Evolutionary conservation across 495 filamentous ascomycete genomes (phyloP).

Genomic region (Neurospora sp.): DNA sequence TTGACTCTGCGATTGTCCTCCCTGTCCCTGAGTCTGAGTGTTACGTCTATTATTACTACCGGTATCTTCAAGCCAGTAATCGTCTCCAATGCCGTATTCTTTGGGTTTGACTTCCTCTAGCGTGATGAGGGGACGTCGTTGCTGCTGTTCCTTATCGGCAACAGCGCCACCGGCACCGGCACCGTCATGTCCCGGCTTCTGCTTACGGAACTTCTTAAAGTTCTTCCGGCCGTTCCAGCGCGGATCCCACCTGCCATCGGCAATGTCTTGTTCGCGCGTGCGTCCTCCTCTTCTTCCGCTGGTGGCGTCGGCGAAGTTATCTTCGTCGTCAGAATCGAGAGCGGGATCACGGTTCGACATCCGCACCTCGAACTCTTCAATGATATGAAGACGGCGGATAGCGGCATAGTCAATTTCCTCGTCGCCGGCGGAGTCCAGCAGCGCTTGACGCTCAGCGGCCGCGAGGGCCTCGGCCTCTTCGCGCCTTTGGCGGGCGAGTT

Average conservation of each 20-base stretch:
- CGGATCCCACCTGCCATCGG: slow-evolving; percentile 69
- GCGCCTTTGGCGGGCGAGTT: slow-evolving; percentile 55
- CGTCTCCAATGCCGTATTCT: slow-evolving; percentile 75
- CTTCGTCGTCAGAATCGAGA: not conserved
- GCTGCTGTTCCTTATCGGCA: not conserved
- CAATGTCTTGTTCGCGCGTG: slow-evolving; percentile 36
- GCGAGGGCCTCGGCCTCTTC: slow-evolving; percentile 59
- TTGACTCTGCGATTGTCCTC: slow-evolving; percentile 10
- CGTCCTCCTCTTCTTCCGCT: slow-evolving; percentile 12
- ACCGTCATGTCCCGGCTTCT: slow-evolving; percentile 21
- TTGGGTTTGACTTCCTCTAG: slow-evolving; percentile 72
- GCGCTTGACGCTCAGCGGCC: slow-evolving; percentile 47
- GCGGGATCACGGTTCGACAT: slow-evolving; percentile 5
- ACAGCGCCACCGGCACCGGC: slow-evolving; percentile 16
- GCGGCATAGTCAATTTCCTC: slow-evolving; percentile 54
- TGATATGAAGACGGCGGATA: slow-evolving; percentile 65
- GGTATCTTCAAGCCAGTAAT: slow-evolving; percentile 58
- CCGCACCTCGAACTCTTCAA: slow-evolving; percentile 68
- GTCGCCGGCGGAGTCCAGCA: slow-evolving; percentile 32
- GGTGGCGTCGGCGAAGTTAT: not conserved
- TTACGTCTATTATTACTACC: slow-evolving; percentile 14
- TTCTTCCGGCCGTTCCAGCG: slow-evolving; percentile 94
- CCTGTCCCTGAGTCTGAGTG: slow-evolving; percentile 15
- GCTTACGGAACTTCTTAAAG: slow-evolving; percentile 81
- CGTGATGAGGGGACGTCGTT: slow-evolving; percentile 48